A percentile compares a stretch with the other conserved stretches of the same genome.
Evolutionary conservation across 371 early-diverging fungal genomes (phyloP).

Genomic region (Mucor piriformis): DNA sequence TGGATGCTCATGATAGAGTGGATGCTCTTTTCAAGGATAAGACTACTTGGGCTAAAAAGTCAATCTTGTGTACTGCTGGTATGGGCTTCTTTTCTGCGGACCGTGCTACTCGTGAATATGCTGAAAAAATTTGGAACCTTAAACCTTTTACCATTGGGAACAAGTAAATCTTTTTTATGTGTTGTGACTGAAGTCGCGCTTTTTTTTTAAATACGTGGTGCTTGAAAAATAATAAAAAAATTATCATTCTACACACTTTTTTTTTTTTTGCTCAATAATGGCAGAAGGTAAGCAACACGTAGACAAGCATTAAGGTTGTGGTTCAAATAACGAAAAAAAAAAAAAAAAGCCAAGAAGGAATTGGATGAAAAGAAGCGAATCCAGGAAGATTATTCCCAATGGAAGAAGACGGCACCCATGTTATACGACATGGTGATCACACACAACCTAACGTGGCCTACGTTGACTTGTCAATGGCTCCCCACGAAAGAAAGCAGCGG

Average conservation of each 20-base stretch:
- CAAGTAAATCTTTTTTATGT: background rate
- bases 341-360: background rate
- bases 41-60: constrained; percentile 79
- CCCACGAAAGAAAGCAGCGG: constrained; percentile 79
- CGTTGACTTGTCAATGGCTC: constrained; percentile 97
- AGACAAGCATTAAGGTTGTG: no score
- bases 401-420: constrained; percentile 99
- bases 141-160: constrained; percentile 9
- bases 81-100: constrained; percentile 93
- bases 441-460: constrained; percentile 98
- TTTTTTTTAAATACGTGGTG: background rate
- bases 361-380: constrained; percentile 71
- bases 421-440: constrained; percentile 97
- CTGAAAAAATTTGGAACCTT: constrained; percentile 81
- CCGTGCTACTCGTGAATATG: constrained; percentile 85
- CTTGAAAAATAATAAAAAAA: no score
- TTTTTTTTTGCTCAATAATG: no score
- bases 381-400: constrained; percentile 94
- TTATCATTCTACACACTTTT: no score
- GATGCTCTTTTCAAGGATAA: constrained; percentile 80
- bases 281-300: no score
- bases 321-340: background rate
- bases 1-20: constrained; percentile 74
- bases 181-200: background rate
- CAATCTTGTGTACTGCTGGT: constrained; percentile 84